These are phyloP conservation scores for Allium sativum DNA, from an alignment of 106 monocot genomes.

Conservation along the genomic window DNA sequence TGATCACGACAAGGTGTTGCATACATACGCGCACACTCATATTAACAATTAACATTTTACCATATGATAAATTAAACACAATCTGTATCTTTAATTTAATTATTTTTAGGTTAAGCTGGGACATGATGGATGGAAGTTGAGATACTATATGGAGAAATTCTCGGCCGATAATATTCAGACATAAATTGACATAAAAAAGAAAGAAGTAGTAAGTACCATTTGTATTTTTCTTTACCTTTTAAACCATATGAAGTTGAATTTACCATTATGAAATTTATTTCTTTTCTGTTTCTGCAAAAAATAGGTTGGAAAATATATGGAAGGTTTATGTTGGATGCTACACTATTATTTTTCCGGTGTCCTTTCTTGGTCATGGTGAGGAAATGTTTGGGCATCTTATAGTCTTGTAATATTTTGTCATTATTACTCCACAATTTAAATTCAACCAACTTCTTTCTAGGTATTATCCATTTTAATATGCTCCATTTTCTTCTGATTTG, in stretches of 20 bases:
- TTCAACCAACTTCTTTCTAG: conserved; percentile 14
- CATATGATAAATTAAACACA: neutral
- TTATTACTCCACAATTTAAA: neutral
- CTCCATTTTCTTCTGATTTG: conserved; percentile 47
- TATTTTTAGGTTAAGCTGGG: conserved; percentile 27
- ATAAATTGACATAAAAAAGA: conserved; percentile 16
- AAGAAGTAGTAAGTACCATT: conserved; percentile 21
- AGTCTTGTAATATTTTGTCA: neutral
- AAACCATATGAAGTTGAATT: neutral
- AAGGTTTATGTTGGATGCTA: conserved; percentile 54
- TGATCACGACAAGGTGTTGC: conserved; percentile 7
- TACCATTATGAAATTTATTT: neutral
- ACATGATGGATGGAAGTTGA: conserved; percentile 25
- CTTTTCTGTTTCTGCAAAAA: neutral
- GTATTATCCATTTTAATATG: conserved; percentile 52
- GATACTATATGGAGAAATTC: conserved; percentile 42
- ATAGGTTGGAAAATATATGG: conserved; percentile 38
- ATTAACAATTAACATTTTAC: neutral
- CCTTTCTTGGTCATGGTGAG: conserved; percentile 41
- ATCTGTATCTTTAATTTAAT: neutral
- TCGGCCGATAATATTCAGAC: neutral
- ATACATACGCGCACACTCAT: neutral
- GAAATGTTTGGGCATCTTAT: neutral
- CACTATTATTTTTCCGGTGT: conserved; percentile 38
- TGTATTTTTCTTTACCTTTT: neutral